phyloP scores from a whole-genome alignment of 352 stramenopile species.

The Globisporangium mamillatum region DNA sequence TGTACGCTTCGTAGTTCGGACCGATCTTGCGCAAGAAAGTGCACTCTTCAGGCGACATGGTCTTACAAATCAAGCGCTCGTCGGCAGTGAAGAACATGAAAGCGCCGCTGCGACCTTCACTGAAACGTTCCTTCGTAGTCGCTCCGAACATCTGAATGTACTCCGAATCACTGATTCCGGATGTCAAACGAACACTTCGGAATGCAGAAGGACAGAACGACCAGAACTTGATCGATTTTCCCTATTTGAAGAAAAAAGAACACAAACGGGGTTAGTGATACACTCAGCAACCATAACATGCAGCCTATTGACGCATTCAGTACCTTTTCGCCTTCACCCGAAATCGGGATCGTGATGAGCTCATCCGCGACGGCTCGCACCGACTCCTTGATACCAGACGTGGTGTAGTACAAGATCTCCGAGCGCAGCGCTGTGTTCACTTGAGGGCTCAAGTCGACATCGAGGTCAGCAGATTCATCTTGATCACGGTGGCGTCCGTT shows the following conservation, averaged over 20 bases:
- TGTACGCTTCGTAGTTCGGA: constrained; percentile 83
- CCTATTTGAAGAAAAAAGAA: constrained; percentile 15
- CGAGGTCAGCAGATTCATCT: constrained; percentile 66
- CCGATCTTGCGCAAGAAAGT: constrained; percentile 86
- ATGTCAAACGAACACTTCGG: constrained; percentile 79
- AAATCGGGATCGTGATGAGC: constrained; percentile 78
- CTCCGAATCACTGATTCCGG: constrained; percentile 76
- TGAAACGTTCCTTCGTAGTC: constrained; percentile 88
- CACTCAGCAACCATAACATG: not conserved
- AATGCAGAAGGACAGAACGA: constrained; percentile 85
- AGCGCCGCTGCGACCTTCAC: constrained; percentile 82
- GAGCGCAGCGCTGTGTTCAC: constrained; percentile 86
- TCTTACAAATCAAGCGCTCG: constrained; percentile 89
- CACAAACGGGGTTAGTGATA: not conserved
- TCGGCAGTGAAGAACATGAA: constrained; percentile 93
- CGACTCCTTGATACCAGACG: constrained; percentile 86
- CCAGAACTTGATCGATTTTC: constrained; percentile 87
- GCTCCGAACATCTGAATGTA: constrained; percentile 84
- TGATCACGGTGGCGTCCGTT: constrained; percentile 36
- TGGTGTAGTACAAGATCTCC: constrained; percentile 91
- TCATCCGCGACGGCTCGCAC: constrained; percentile 73
- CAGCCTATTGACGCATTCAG: not conserved
- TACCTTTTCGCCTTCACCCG: constrained; percentile 69
- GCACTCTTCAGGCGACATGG: constrained; percentile 86
- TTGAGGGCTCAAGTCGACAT: constrained; percentile 84